Percentiles rank a stretch among this genome's conserved stretches.
Evolutionary conservation across 2,329 filamentous ascomycete genomes (phyloP).

Genomic region (Fusarium staphyleae): DNA sequence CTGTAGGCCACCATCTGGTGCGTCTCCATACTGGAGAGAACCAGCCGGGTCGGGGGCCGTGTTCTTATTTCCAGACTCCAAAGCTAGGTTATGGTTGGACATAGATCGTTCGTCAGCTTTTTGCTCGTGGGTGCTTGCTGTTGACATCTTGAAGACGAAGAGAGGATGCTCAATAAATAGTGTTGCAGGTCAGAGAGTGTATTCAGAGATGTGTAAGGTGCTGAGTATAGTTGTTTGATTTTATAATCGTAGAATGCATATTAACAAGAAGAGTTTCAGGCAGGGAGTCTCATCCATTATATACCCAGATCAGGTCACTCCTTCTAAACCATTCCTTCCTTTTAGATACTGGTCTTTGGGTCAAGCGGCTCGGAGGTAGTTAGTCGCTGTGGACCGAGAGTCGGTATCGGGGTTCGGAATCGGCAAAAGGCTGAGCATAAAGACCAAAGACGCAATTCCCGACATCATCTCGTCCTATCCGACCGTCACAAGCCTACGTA

Average conservation of each 20-base stretch:
- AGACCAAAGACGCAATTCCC: conserved; percentile 13
- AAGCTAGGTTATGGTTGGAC: fast-evolving
- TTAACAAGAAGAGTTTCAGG: too few species aligned
- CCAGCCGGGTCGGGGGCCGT: fast-evolving
- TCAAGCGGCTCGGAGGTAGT: not conserved
- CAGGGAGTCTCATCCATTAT: too few species aligned
- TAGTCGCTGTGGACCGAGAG: not conserved
- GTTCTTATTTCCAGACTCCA: not conserved
- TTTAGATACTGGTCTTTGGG: not conserved
- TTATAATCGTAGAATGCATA: too few species aligned
- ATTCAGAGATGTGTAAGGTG: not conserved
- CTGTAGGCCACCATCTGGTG: conserved; percentile 46
- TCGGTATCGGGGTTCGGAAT: fast-evolving
- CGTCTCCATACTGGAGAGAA: not conserved
- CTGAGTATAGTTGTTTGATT: too few species aligned
- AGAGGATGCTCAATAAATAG: too few species aligned
- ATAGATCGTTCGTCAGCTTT: not conserved
- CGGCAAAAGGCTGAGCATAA: conserved; percentile 21
- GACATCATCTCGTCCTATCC: not conserved
- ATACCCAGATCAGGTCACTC: too few species aligned
- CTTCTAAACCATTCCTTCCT: not conserved
- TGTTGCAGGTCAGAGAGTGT: not conserved
- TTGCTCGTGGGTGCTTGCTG: not conserved
- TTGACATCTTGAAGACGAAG: too few species aligned
- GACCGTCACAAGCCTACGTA: not conserved